Conservation (phyloP, 345 rosid genomes). For the Gossypium thurberi region DNA sequence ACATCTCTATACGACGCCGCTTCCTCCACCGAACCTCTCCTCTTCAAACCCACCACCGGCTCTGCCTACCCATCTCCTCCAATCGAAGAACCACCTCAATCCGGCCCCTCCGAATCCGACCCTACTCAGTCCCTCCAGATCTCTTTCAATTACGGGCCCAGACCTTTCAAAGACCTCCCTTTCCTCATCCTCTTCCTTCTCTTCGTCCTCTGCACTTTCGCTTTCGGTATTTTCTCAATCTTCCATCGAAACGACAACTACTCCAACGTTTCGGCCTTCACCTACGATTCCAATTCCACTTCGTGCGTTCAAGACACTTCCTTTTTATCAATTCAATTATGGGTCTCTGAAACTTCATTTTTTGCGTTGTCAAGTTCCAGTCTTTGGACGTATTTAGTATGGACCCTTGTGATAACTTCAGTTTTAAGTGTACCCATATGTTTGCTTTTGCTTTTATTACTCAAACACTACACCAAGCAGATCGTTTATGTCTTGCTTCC, state of each 20-base stretch:
- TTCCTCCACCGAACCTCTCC: conserved; percentile 61
- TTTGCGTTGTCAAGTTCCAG: conserved; percentile 28
- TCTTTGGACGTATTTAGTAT: conserved; percentile 41
- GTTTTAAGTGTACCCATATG: conserved; percentile 68
- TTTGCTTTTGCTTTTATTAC: conserved; percentile 53
- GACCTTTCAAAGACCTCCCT: conserved; percentile 71
- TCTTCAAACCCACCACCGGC: conserved; percentile 39
- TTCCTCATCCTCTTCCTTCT: conserved; percentile 65
- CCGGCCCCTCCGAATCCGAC: conserved; percentile 43
- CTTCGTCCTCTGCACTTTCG: conserved; percentile 57
- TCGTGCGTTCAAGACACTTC: conserved; percentile 47
- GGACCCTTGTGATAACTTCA: conserved; percentile 62
- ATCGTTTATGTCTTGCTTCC: conserved; percentile 74
- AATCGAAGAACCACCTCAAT: conserved; percentile 28
- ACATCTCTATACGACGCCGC: conserved; percentile 37
- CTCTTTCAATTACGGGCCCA: conserved; percentile 65
- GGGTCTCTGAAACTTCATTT: conserved; percentile 17
- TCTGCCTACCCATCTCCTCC: conserved; percentile 21
- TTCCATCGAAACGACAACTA: conserved; percentile 50
- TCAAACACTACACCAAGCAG: conserved; percentile 79
- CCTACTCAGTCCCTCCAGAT: conserved; percentile 80
- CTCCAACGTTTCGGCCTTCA: conserved; percentile 44
- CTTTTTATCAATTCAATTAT: conserved; percentile 4
- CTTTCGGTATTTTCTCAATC: conserved; percentile 65
- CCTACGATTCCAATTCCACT: conserved; percentile 42